These are phyloP conservation scores for Oldenlandia corymbosa DNA, from an alignment of 257 asterid species.

Conservation along the genomic window DNA sequence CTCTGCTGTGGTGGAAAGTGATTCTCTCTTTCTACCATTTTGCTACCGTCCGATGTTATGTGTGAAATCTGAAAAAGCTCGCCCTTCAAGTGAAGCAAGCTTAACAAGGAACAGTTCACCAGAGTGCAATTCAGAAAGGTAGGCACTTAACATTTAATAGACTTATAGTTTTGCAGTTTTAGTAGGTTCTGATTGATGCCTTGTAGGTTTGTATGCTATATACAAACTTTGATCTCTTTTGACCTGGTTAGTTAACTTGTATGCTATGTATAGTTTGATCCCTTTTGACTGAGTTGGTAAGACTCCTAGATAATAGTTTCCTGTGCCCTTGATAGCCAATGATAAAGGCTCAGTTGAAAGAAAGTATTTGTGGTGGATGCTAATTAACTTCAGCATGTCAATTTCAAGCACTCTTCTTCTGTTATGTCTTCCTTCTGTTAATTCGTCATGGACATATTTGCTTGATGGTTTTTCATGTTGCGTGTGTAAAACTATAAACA, in stretches of 20 bases:
- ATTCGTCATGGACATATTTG: background rate
- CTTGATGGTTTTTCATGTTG: background rate
- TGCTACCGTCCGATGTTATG: conserved; percentile 48
- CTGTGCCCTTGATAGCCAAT: background rate
- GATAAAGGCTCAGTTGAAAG: too few relatives aligned
- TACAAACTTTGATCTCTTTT: background rate
- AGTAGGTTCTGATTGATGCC: background rate
- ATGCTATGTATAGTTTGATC: background rate
- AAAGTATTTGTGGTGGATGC: too few relatives aligned
- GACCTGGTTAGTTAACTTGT: background rate
- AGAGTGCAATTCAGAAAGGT: conserved; percentile 54
- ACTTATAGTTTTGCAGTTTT: background rate
- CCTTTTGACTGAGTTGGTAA: too few relatives aligned
- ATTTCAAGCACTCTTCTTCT: background rate
- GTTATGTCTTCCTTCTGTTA: background rate
- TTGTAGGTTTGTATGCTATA: background rate
- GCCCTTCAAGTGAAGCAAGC: conserved; percentile 38
- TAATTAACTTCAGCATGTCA: background rate
- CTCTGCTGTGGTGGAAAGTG: conserved; percentile 46
- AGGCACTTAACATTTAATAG: conserved; percentile 2
- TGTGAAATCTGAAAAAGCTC: conserved; percentile 33
- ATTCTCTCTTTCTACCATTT: conserved; percentile 62
- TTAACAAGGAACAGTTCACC: conserved; percentile 25
- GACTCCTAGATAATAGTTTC: too few relatives aligned
- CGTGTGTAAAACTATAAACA: background rate